phyloP scores from a whole-genome alignment of 345 rosid species.

The Rhizophora apiculata region DNA sequence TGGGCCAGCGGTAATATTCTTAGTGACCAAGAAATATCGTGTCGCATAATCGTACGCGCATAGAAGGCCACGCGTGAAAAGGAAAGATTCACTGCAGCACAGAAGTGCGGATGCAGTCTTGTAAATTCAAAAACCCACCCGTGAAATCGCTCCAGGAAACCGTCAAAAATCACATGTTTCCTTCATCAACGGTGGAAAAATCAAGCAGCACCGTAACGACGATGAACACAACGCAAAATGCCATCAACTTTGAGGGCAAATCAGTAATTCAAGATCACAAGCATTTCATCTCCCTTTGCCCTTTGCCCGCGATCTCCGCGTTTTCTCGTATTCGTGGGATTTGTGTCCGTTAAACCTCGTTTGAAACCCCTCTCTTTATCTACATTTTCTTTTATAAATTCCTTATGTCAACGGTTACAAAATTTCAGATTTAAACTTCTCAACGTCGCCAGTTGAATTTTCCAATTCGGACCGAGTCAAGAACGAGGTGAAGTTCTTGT shows the following conservation, averaged over 20 bases:
- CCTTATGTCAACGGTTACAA: neutral
- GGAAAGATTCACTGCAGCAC: too few relatives aligned
- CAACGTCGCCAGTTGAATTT: neutral
- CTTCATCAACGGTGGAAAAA: neutral
- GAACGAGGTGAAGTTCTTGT: too few relatives aligned
- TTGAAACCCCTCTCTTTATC: neutral
- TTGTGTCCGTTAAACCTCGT: neutral
- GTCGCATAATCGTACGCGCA: too few relatives aligned
- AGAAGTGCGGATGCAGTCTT: too few relatives aligned
- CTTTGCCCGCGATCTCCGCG: slow-evolving; percentile 19
- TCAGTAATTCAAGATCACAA: neutral
- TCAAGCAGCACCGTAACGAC: neutral
- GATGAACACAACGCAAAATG: neutral
- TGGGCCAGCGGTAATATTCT: too few relatives aligned
- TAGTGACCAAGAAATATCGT: too few relatives aligned
- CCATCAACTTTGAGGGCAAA: neutral
- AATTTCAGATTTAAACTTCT: slow-evolving; percentile 2
- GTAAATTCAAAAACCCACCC: too few relatives aligned
- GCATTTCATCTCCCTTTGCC: neutral
- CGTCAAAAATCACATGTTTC: too few relatives aligned
- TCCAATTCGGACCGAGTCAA: slow-evolving; percentile 8
- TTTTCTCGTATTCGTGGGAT: neutral
- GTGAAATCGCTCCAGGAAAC: too few relatives aligned
- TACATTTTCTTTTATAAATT: neutral
- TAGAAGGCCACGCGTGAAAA: neutral